Evolutionary conservation across 192 early-diverging fungal species (phyloP).

Genomic region (Irineochytrium annulatum): DNA sequence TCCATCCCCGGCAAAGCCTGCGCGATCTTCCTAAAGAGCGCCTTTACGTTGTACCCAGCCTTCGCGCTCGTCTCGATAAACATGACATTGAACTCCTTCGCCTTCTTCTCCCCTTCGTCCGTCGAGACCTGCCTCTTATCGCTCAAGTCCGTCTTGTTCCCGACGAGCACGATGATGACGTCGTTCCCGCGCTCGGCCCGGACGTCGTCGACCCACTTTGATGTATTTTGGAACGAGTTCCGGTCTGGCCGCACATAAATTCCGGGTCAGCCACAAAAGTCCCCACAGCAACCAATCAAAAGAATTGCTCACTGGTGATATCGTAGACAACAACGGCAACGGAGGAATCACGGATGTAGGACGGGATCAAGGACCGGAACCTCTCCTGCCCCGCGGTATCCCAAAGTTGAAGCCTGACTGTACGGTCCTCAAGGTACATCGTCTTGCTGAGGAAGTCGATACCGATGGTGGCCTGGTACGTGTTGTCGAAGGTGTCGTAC

Average conservation of each 20-base stretch:
- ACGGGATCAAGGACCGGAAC: conserved; percentile 94
- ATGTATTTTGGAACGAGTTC: conserved; percentile 92
- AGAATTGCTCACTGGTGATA: conserved; percentile 91
- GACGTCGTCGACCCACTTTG: conserved; percentile 99
- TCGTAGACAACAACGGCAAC: conserved; percentile 98
- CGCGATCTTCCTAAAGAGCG: conserved; percentile 94
- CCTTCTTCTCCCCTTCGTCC: conserved; percentile 97
- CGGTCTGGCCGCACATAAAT: conserved; percentile 69
- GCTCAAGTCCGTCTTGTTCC: conserved; percentile 98
- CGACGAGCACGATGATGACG: conserved; percentile 96
- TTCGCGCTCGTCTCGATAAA: conserved; percentile 99
- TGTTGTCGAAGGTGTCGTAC: conserved; percentile 99
- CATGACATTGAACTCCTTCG: conserved; percentile 93
- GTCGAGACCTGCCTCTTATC: conserved; percentile 93
- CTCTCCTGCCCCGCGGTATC: conserved; percentile 98
- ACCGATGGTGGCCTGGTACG: conserved; percentile 97
- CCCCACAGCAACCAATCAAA: no score
- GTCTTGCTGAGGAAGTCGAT: conserved; percentile 99
- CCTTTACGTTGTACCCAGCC: conserved; percentile 98
- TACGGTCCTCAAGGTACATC: conserved; percentile 98
- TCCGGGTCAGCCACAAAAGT: conserved; percentile 13
- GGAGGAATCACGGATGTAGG: conserved; percentile 96
- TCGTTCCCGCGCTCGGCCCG: conserved; percentile 96
- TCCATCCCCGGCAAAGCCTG: conserved; percentile 88
- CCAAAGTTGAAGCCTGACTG: conserved; percentile 97